Evolutionary conservation across 192 early-diverging fungal species (phyloP).

Genomic region (Coemansia sp.): DNA sequence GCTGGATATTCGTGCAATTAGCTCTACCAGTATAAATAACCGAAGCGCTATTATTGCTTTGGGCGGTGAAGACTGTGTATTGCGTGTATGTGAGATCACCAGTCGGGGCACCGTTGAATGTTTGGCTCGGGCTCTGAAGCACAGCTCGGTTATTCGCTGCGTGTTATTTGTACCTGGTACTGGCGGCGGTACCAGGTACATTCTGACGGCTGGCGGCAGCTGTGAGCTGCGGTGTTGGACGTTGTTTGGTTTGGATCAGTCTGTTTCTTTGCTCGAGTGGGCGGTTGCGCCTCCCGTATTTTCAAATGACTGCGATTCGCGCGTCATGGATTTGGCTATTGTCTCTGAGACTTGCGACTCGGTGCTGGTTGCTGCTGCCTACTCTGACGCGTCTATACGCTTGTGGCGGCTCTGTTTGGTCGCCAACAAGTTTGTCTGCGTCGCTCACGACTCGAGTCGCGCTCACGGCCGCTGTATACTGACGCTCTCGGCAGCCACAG

Average conservation of each 20-base stretch:
- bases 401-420: constrained; percentile 26
- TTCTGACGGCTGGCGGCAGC: constrained; percentile 67
- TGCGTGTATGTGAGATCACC: constrained; percentile 12
- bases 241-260: constrained; percentile 1
- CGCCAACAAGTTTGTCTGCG: constrained; percentile 6
- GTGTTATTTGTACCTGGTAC: constrained; percentile 7
- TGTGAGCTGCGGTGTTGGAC: constrained; percentile 70
- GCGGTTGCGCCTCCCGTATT: constrained; percentile 6
- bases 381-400: constrained; percentile 70
- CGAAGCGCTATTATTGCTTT: constrained; percentile 7
- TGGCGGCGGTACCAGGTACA: constrained; percentile 18
- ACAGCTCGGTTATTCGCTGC: constrained; percentile 35
- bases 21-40: not conserved
- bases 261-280: constrained; percentile 8
- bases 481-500: constrained; percentile 8
- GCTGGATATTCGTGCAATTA: constrained; percentile 15
- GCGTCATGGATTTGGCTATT: constrained; percentile 77
- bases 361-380: constrained; percentile 68
- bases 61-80: constrained; percentile 26
- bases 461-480: constrained; percentile 27
- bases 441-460: constrained; percentile 15
- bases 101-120: not conserved
- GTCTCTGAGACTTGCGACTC: constrained; percentile 15
- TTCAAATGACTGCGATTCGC: constrained; percentile 12
- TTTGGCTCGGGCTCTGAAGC: constrained; percentile 6